Percentiles rank a stretch among this genome's conserved stretches.
phyloP scores from a whole-genome alignment of 177 flowering plant genomes.

The Vitis hybrid region DNA sequence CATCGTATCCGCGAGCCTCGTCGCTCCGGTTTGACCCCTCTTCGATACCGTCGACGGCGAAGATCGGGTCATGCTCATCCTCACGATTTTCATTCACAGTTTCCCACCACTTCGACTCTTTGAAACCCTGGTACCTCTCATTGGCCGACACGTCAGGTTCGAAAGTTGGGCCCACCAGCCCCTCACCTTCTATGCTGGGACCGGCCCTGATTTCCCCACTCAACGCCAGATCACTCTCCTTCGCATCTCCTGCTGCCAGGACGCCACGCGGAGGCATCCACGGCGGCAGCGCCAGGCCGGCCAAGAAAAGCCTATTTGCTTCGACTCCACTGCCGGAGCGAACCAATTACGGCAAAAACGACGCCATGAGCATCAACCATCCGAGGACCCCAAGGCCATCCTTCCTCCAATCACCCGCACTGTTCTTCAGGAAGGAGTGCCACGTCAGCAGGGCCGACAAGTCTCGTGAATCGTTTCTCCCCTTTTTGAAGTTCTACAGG shows the following conservation, averaged over 20 bases:
- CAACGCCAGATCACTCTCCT: conserved; percentile 86
- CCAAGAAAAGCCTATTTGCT: conserved; percentile 57
- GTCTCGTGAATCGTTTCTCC: conserved; percentile 65
- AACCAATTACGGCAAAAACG: conserved; percentile 17
- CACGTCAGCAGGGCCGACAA: conserved; percentile 50
- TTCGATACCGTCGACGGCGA: conserved; percentile 45
- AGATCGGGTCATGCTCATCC: conserved; percentile 73
- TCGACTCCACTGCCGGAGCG: conserved; percentile 73
- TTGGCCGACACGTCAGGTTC: conserved; percentile 59
- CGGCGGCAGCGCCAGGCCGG: conserved; percentile 14
- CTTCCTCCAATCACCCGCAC: conserved; percentile 83
- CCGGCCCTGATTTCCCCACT: conserved; percentile 81
- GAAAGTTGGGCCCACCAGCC: conserved; percentile 51
- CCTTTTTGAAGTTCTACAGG: conserved; percentile 64
- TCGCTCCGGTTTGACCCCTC: conserved; percentile 75
- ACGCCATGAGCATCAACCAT: conserved; percentile 17
- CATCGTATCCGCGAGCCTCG: conserved; percentile 63
- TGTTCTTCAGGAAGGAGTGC: conserved; percentile 62
- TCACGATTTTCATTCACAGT: conserved; percentile 90
- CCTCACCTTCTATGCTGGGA: conserved; percentile 41
- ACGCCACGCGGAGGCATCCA: conserved; percentile 49
- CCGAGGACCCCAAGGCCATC: conserved; percentile 83
- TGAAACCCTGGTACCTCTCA: conserved; percentile 94
- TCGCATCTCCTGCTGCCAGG: conserved; percentile 82
- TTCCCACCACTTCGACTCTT: conserved; percentile 71